phyloP scores from a whole-genome alignment of 2,329 filamentous ascomycete genomes.

The Calonectria pseudoturangicola region DNA sequence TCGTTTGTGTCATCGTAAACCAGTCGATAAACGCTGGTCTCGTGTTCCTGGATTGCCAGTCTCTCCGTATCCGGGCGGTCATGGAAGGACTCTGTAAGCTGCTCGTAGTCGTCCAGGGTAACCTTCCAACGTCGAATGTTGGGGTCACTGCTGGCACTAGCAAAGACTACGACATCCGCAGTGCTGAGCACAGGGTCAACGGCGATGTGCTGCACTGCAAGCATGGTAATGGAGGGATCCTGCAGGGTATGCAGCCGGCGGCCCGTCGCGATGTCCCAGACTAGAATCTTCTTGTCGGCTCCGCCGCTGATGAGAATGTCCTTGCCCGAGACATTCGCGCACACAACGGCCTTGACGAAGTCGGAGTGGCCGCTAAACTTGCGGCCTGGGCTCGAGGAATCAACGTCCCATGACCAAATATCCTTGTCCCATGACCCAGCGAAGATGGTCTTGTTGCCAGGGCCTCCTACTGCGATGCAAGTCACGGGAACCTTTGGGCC shows the following conservation, averaged over 20 bases:
- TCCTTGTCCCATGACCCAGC: constrained; percentile 96
- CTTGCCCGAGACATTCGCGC: constrained; percentile 75
- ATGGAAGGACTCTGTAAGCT: constrained; percentile 69
- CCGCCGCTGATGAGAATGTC: constrained; percentile 83
- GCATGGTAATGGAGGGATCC: constrained; percentile 81
- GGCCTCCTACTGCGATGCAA: constrained; percentile 80
- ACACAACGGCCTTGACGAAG: constrained; percentile 90
- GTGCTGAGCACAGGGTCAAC: constrained; percentile 80
- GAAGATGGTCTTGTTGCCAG: constrained; percentile 78
- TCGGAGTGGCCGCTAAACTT: constrained; percentile 87
- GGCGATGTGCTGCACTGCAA: constrained; percentile 86
- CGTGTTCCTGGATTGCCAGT: constrained; percentile 83
- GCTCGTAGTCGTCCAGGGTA: constrained; percentile 69
- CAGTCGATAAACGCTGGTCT: constrained; percentile 91
- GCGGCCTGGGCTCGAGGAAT: constrained; percentile 71
- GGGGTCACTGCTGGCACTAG: constrained; percentile 88
- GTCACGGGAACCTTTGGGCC: constrained; percentile 89
- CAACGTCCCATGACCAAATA: constrained; percentile 88
- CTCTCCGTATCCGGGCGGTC: constrained; percentile 64
- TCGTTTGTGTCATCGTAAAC: constrained; percentile 79
- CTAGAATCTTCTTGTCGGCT: constrained; percentile 86
- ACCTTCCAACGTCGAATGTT: constrained; percentile 87
- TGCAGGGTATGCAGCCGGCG: constrained; percentile 84
- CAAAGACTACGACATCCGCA: constrained; percentile 73
- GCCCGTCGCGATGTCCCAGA: constrained; percentile 86